These are phyloP conservation scores for Penicillium frequentans DNA, from an alignment of 2,329 filamentous ascomycete species.

Conservation along the genomic window DNA sequence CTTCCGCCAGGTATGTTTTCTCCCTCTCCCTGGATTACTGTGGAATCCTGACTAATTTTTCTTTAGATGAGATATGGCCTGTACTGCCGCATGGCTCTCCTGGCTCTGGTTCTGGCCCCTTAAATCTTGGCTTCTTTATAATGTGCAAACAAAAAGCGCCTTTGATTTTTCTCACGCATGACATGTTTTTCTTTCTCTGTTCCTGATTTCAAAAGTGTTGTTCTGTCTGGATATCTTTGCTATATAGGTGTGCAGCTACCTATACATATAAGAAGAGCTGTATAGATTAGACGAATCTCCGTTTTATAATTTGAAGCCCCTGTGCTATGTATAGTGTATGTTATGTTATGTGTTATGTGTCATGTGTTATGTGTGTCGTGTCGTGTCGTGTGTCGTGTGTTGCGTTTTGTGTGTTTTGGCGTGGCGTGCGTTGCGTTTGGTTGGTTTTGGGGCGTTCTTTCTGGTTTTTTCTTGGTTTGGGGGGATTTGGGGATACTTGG, in stretches of 20 bases:
- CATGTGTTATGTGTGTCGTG: conserved; percentile 21
- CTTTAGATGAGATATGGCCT: conserved; percentile 92
- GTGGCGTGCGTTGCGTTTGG: not conserved
- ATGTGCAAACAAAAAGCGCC: conserved; percentile 16
- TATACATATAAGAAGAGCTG: conserved; percentile 26
- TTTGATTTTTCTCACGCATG: conserved; percentile 24
- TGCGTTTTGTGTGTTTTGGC: conserved; percentile 1
- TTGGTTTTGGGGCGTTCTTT: not conserved
- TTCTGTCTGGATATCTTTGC: conserved; percentile 28
- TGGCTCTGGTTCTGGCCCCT: conserved; percentile 83
- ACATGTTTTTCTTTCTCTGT: conserved; percentile 21
- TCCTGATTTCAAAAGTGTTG: conserved; percentile 32
- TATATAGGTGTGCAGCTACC: conserved; percentile 31
- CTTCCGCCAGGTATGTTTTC: conserved; percentile 87
- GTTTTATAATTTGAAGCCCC: conserved; percentile 32
- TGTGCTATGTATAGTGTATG: conserved; percentile 32
- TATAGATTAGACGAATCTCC: conserved; percentile 41
- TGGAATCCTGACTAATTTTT: conserved; percentile 42
- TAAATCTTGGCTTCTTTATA: conserved; percentile 25
- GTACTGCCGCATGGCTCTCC: conserved; percentile 95
- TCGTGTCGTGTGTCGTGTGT: conserved; percentile 22
- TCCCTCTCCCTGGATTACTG: not conserved
- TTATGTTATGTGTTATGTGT: conserved; percentile 27
- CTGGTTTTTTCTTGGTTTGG: not conserved
- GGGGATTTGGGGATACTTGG: not conserved